Base-by-base conservation (phyloP, 805 yeast species). In the Hagleromyces aurorensis region DNA sequence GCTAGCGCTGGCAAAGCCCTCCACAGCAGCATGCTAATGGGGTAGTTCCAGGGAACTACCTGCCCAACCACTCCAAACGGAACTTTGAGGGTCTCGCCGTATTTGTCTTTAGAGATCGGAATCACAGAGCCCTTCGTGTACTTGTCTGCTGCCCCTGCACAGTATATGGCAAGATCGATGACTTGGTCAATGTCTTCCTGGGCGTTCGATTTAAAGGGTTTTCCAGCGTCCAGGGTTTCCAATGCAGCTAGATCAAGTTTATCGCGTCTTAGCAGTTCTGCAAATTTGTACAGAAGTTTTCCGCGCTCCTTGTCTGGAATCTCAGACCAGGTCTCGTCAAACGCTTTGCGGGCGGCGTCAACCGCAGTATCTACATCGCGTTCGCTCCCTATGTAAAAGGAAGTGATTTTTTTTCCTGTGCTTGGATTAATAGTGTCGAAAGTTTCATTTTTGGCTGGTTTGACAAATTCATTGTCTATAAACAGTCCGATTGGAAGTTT, bases 141-240 rank as follows among this genome's bases (percentile, higher is more conserved):
- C 57, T 74, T 70, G 49, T 76, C 79, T 21, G 83, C 79, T 59
- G 72, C 69, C 9, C 87, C 86, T 16, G 84, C 81, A 44, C 70
- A 73, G 48, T 73, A 75, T 41, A 69, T 66, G 53, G 75, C 67
- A 25, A 70, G 68, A 37, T 63, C 66, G 19, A 70, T 65, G 18
- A 72, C 60, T 38, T 70, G 72, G 7, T 63, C 64, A 26, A 81
- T 64, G 48, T 81, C 91, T 25, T 52, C 64, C 23, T 65, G 52
- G 9, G 78, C 67, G 52, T 71, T 70, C 18, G 64, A 49, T 20
- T 59, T 46, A 30, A 61, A 62, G 9, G 75, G 67, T 42, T 72
- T 73, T 39, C 80, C 80, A 23, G 70, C 59, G 46, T 73, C 78
- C 30, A 65, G 46, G 19, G 76, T 63, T 45, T 73, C 80, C 29